Base-by-base conservation (phyloP, 805 yeast genomes). In the Groenewaldozyma tartarivorans region DNA sequence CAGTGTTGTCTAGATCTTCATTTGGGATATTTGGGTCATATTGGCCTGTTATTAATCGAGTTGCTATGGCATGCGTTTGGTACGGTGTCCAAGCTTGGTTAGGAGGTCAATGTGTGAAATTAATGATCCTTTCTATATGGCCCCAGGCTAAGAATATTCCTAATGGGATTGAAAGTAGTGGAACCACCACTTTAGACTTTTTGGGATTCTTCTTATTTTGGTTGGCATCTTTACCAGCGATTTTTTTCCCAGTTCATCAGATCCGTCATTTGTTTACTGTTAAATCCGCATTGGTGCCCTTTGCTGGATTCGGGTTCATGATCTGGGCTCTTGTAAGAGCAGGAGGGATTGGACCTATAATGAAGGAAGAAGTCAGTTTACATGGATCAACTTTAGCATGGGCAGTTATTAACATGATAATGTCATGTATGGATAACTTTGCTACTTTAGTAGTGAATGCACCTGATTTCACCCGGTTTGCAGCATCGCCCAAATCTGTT, bases 11-110 rank as follows among this genome's bases (percentile, higher is more conserved):
- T 31, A 69, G 96, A 48, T 73, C 90, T 1, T 74, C 94, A 1
- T 87, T 87, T 63, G 96, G 96, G 45, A 74, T 83, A 7, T 83
- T 77, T 67, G 94, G 94, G 39, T 79, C 87, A 0, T 64, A 81
- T 44, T 87, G 94, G 95, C 95, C 94, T 3, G 78, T 87, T 35
- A 54, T 86, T 39, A 86, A 87, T 62, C 74, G 96, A 63, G 90
- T 84, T 30, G 88, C 82, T 7, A 81, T 87, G 85, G 81, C 86
- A 24, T 71, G 77, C 49, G 77, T 87, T 38, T 87, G 96, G 96
- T 85, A 80, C 55, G 77, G 92, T 21, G 92, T 84, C 21, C 95
- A 86, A 56, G 71, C 82, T 18, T 81, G 86, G 70, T 72, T 88
- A 43, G 92, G 94, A 41, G 94, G 90, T 24, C 75, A 85, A 47